These are phyloP conservation scores for Saraca asoca DNA, from an alignment of 331 rosid genomes.

Conservation along the genomic window DNA sequence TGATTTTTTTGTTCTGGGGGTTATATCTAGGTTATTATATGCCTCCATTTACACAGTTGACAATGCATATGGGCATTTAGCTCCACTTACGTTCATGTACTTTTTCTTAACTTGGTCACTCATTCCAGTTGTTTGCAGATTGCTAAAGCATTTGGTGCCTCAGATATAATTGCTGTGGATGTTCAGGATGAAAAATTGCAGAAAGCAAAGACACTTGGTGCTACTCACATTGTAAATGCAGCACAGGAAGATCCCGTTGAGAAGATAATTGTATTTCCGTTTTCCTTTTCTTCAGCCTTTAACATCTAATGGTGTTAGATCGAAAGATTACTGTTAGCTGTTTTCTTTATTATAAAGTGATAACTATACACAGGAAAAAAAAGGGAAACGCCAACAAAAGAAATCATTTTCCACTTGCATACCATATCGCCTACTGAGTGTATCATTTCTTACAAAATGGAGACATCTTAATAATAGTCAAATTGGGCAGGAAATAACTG, in stretches of 20 bases:
- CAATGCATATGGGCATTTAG: conserved; percentile 13
- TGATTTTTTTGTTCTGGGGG: not conserved
- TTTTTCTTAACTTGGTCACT: conserved; percentile 38
- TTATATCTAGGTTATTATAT: not conserved
- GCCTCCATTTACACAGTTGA: not conserved
- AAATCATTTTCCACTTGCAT: conserved; percentile 3
- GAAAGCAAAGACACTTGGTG: conserved; percentile 84
- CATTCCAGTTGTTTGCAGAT: conserved; percentile 96
- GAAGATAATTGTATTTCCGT: conserved; percentile 65
- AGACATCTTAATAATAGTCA: conserved; percentile 11
- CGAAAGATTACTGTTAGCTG: conserved; percentile 5
- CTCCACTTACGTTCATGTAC: conserved; percentile 23
- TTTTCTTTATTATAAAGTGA: not conserved
- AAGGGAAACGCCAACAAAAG: not conserved
- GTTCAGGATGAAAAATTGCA: conserved; percentile 80
- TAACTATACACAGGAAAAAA: not conserved
- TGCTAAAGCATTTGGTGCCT: conserved; percentile 97
- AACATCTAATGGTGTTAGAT: not conserved
- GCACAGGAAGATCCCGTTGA: conserved; percentile 71
- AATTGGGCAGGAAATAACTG: conserved; percentile 78
- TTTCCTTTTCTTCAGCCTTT: conserved; percentile 33
- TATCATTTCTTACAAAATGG: conserved; percentile 16
- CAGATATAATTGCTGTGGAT: conserved; percentile 91
- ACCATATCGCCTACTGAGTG: not conserved
- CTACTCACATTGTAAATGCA: conserved; percentile 83